Evolutionary conservation across 2,329 filamentous ascomycete genomes (phyloP), one percentile per base, ranked within the genome.

Genomic region (Elsinoe necatrix): DNA sequence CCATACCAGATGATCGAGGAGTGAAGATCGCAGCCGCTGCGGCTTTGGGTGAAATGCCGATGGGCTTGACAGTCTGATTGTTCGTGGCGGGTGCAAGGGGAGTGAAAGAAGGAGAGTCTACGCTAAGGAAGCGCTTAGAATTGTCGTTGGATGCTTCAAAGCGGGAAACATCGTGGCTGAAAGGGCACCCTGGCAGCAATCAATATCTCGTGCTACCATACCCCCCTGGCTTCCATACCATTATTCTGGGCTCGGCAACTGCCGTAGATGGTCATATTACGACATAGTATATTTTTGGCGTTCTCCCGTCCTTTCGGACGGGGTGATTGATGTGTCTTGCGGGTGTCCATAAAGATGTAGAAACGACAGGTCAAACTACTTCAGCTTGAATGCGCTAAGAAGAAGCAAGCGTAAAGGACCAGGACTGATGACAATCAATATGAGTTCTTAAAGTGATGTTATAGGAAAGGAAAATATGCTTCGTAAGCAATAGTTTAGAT

Each of bases 91-190:
- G 69, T 58, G 76, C 72, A 41, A 81, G 74, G 35, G 92, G 92
- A 0, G 89, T 96, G 70, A 98, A 98, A 48, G 92, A 89, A 11
- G 93, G 92, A 7, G 93, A 97, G 66, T 97, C 93, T 67, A 95
- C 93, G 71, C 95, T 98, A 63, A 98, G 62, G 34, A 61, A 61
- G 42, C 59, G 59, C 35, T 61, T 62, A 18, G 56, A 54, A 20
- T 55, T 58, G 35, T 83, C 80, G 66, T 72, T 65, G 66, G 77
- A 76, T 59, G 62, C 61, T 68, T 73, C 75, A 61, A 76, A 74
- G 71, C 84, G 89, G 63, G 82, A 79, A 58, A 83, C 81, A 63
- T 93, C 88, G 73, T 95, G 90, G 67, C 90, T 93, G 74, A 95
- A 95, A 62, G 86, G 84, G 73, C 90, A 95, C 59, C 80, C 78